Evolutionary conservation across 2,329 filamentous ascomycete species (phyloP).

Genomic region (Cordyceps cateniannulata): DNA sequence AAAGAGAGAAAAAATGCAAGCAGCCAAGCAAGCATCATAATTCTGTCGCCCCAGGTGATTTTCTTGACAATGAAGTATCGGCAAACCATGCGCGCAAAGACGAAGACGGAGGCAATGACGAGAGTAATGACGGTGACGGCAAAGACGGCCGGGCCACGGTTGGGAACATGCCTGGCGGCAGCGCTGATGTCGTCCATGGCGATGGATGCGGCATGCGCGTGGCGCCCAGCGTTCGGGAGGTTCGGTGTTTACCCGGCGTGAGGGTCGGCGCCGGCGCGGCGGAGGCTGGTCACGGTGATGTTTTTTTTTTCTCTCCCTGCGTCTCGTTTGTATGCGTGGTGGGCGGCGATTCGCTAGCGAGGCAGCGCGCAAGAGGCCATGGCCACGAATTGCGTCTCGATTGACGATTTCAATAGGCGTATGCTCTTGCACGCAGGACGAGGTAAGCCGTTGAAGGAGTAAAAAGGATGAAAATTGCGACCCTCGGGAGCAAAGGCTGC

Average conservation of each 20-base stretch:
- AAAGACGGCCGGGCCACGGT: conserved; percentile 57
- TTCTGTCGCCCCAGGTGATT: conserved; percentile 70
- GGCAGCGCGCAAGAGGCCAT: neutral
- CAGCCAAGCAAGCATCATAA: conserved; percentile 74
- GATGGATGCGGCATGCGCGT: neutral
- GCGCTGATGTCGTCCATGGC: conserved; percentile 2
- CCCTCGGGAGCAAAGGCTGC: neutral
- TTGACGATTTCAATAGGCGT: neutral
- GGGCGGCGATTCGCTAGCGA: neutral
- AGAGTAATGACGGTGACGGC: conserved; percentile 65
- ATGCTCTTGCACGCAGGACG: neutral
- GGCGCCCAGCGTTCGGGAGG: neutral
- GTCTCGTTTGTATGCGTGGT: too few species aligned
- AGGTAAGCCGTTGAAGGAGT: neutral
- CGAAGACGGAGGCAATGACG: conserved; percentile 65
- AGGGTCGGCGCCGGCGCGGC: neutral
- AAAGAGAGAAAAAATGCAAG: conserved; percentile 62
- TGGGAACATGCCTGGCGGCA: conserved; percentile 27
- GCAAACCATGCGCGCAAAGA: conserved; percentile 66
- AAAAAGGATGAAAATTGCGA: neutral
- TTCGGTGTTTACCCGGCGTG: neutral
- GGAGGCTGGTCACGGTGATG: neutral
- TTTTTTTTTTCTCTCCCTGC: neutral
- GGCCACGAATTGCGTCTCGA: neutral
- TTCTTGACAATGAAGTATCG: conserved; percentile 66